Evolutionary conservation across 2,329 filamentous ascomycete genomes (phyloP).

Genomic region (Xenoacremonium recifei): DNA sequence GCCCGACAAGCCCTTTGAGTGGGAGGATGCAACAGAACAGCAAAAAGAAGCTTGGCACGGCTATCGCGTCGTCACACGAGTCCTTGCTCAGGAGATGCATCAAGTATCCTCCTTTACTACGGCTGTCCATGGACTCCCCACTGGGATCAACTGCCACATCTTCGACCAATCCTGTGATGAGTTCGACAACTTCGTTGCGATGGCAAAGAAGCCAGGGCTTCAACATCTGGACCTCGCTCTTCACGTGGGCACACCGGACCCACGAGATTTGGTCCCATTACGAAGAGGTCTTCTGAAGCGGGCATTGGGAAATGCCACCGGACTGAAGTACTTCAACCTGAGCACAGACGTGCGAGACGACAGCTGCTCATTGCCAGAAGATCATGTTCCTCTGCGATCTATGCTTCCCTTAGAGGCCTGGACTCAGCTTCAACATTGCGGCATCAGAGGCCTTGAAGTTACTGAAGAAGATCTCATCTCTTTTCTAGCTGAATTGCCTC

Average conservation of each 20-base stretch:
- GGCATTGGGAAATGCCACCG: conserved; percentile 4
- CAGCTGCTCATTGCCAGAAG: not conserved
- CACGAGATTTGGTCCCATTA: conserved; percentile 1
- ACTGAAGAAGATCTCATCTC: conserved; percentile 24
- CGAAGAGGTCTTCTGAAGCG: not conserved
- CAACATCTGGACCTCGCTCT: conserved; percentile 6
- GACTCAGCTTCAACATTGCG: conserved; percentile 29
- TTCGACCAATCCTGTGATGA: conserved; percentile 2
- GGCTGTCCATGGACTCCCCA: conserved; percentile 27
- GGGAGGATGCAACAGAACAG: conserved; percentile 9
- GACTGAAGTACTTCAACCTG: conserved; percentile 23
- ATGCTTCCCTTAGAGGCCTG: conserved; percentile 31
- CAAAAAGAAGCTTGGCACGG: conserved; percentile 28
- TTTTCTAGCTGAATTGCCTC: conserved; percentile 26
- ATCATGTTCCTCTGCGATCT: conserved; percentile 18
- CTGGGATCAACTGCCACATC: conserved; percentile 27
- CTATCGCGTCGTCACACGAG: conserved; percentile 26
- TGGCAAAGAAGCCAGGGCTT: conserved; percentile 1
- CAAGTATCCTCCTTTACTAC: conserved; percentile 34
- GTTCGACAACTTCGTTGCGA: not conserved
- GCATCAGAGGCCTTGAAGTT: conserved; percentile 26
- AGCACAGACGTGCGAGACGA: not conserved
- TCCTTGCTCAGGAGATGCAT: conserved; percentile 19
- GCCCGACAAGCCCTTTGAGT: conserved; percentile 5
- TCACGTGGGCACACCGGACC: not conserved